Evolutionary conservation across 208 protist genomes (phyloP), one percentile per base, ranked within the genome.

Genomic region (Willaertia magna): DNA sequence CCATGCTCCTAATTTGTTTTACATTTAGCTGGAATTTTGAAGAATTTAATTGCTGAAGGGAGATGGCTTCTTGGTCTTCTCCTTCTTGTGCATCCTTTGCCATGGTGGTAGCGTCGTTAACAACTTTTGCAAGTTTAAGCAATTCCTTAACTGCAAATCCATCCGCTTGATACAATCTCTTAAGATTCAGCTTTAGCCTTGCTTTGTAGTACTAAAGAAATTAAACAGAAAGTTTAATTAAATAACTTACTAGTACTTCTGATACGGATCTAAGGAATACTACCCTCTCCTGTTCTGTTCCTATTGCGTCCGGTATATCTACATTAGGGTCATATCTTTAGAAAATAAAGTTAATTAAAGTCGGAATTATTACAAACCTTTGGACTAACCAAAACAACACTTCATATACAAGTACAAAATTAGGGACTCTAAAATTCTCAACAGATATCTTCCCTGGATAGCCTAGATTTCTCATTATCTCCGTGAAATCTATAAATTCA

Each of bases 131-230:
- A 1, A 98, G 89, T 87, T 98, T 97, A 44, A 98, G 90, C 91
- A 98, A 94, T 90, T 98, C 96, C 87, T 97, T 94, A 61, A 98
- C 96, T 12, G 95, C 95, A 87, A 97, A 96, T 2, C 95, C 95
- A 46, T 98, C 95, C 0, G 95, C 91, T 88, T 95, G 90, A 88
- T 98, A 98, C 52, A 98, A 92, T 85, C 95, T 93, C 87, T 97
- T 97, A 51, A 96, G 93, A 90, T 97, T 97, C 0, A 98, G 89
- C 85, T 96, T 97, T 40, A 98, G 93, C 14, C 93, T 91, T 7
- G 92, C 95, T 87, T 96, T 96, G 20, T 90, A 86, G 14, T 95
- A 81, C 76, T 81, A 40, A 76, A 7, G 7, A 44, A 2, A 44
- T n/a, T 46, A 81, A 34, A 30, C 3, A 51, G 2, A 22, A 67